Conservation (phyloP, 164 flowering plant genomes). For the Berberis vulgaris region DNA sequence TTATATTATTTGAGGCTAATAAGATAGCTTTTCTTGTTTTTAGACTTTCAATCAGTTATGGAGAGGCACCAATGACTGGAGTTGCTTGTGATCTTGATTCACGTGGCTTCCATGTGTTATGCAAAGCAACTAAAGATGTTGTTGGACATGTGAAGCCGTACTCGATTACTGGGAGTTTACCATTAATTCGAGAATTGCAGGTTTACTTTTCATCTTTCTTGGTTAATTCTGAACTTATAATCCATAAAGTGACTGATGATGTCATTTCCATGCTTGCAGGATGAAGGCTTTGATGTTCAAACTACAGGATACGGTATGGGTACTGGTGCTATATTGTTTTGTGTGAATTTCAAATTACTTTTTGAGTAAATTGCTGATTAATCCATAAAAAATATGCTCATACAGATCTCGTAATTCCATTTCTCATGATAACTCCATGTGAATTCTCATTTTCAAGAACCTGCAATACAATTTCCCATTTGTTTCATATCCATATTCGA, state of each 20-base stretch:
- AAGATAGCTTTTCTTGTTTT: constrained; percentile 5
- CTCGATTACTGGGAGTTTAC: constrained; percentile 93
- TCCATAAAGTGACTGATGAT: constrained; percentile 1
- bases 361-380: neutral
- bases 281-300: constrained; percentile 96
- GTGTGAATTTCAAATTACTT: neutral
- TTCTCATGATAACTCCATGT: no score
- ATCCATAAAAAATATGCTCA: no score
- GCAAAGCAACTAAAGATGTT: constrained; percentile 90
- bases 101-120: constrained; percentile 76
- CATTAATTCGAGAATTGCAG: constrained; percentile 87
- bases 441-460: no score
- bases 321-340: constrained; percentile 1
- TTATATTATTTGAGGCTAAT: neutral
- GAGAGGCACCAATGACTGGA: constrained; percentile 54
- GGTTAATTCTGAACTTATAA: no score
- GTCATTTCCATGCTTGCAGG: constrained; percentile 31
- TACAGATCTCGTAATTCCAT: no score
- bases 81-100: constrained; percentile 94
- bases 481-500: no score
- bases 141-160: constrained; percentile 91
- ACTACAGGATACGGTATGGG: constrained; percentile 88
- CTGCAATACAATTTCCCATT: no score
- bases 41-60: constrained; percentile 71
- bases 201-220: constrained; percentile 19